Base-by-base conservation (phyloP, 257 asterid genomes). In the Thymus quinquecostatus region DNA sequence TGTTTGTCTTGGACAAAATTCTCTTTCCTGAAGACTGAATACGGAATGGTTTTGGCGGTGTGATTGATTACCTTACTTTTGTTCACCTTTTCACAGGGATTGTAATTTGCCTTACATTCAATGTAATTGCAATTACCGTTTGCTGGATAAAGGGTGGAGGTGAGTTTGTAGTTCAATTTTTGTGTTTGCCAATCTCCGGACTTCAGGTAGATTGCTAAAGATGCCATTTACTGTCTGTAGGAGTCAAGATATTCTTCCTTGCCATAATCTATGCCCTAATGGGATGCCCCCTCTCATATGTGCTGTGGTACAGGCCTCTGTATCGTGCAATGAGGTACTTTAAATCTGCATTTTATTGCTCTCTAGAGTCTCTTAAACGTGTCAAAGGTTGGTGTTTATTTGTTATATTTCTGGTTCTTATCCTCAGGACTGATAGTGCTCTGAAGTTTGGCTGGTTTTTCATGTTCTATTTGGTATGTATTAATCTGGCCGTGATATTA, bases 131-230 rank as follows among this genome's bases (percentile, higher is more conserved):
- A 27, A 82, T 87, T 82, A 84, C 89, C 47, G 85, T 91, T 76
- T 89, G 96, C 77, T 94, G 98, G 98, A 89, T 91, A 84, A 82
- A 80, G 86, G 96, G 88, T 53, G 97, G 96, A 45, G 98, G 97
- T 61, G 73, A 53, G 38, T 33, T 29, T 47, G 63, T 51, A 40
- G 3, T 53, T 45, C 14, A 28, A 3, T 67, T 68, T 27, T 60
- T 27, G 10, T 63, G 34, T 7, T 66, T 40, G 48, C 73, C 41
- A 13, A 47, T 4, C 12, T 34, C 49, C 13, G 36, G 60, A 34
- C 36, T 53, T 68, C 45, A 49, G 55, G 64, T 75, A 47, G 60
- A 10, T 32, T 14, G 9, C 34, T 10, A 61, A 71, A 65, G 71
- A 75, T 49, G 38, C 61, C 45, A 67, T 76, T 76, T 73, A 71